Evolutionary conservation across 352 stramenopile genomes (phyloP), one percentile per base, ranked within the genome.

Genomic region (Phytophthora pseudosyringae): DNA sequence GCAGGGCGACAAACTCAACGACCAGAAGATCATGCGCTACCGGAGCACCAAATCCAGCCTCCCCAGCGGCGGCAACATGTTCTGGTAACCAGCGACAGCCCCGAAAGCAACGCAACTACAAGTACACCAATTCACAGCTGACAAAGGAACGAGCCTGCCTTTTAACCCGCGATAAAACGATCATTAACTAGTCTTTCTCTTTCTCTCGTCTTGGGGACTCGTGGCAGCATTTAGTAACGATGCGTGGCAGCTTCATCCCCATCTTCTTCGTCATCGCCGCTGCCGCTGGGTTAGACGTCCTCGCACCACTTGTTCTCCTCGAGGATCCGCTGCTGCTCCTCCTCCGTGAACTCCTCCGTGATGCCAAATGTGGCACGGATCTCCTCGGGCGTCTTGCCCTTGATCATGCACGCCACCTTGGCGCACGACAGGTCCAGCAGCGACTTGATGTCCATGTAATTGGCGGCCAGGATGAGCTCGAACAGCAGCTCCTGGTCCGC

Each of bases 291-390:
- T n/a, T 46, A 46, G 2, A 72, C 58, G 25, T 88, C 75, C 36
- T 90, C 81, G 63, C 68, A 80, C 76, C 81, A 90, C 66, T 90
- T 90, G 75, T 90, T 88, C 66, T 90, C 81, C 46, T 87, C 81
- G 43, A 76, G 72, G 40, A 90, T 87, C 49, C 69, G 63, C 68
- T 82, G 66, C 64, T 90, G 72, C 50, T 90, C 81, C 60, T 88
- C 78, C 18, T 80, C n/a, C n/a, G n/a, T n/a, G n/a, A n/a, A n/a
- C n/a, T 80, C 75, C 26, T 78, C 59, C 35, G 73, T 79, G 54
- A 90, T 87, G 56, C 71, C 70, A 41, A 90, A 90, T 3, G 78
- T 88, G 9, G 67, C 76, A 28, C 81, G 81, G 31, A 90, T 83
- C 43, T 87, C 75, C 45, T 90, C 69, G 31, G 78, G 78, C 10